Conservation (phyloP, 2,329 filamentous ascomycete genomes). For the Colletotrichum sublineola region DNA sequence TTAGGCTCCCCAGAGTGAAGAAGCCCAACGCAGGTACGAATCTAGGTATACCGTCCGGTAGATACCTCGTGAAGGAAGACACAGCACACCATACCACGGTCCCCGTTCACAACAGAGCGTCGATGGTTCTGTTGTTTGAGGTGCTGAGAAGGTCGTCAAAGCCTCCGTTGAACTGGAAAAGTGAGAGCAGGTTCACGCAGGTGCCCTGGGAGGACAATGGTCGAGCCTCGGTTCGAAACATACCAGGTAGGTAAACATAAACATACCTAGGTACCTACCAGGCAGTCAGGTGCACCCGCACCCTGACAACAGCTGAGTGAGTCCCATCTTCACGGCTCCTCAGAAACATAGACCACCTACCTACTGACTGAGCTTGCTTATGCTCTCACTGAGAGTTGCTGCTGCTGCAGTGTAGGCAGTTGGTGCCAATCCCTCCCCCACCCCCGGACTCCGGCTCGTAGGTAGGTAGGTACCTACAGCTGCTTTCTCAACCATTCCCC, state of each 20-base stretch:
- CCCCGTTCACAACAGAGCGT: conserved; percentile 11
- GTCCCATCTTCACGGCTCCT: neutral
- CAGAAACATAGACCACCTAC: neutral
- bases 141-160: conserved; percentile 3
- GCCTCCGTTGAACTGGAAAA: neutral
- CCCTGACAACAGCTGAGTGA: neutral
- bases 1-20: neutral
- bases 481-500: conserved; percentile 20
- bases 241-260: no score
- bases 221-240: conserved; percentile 35
- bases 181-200: neutral
- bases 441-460: conserved; percentile 40
- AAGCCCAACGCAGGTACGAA: conserved; percentile 1
- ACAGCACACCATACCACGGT: conserved; percentile 20
- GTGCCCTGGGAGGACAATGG: neutral
- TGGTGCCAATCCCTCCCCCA: conserved; percentile 24
- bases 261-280: no score
- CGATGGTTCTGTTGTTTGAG: conserved; percentile 4
- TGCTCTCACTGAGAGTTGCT: neutral
- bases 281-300: no score
- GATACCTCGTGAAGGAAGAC: neutral
- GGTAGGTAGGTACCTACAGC: neutral
- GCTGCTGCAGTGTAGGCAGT: neutral
- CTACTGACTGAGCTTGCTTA: neutral
- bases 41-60: neutral